Evolutionary conservation across 345 rosid genomes (phyloP).

Genomic region (Pelargonium nanum): DNA sequence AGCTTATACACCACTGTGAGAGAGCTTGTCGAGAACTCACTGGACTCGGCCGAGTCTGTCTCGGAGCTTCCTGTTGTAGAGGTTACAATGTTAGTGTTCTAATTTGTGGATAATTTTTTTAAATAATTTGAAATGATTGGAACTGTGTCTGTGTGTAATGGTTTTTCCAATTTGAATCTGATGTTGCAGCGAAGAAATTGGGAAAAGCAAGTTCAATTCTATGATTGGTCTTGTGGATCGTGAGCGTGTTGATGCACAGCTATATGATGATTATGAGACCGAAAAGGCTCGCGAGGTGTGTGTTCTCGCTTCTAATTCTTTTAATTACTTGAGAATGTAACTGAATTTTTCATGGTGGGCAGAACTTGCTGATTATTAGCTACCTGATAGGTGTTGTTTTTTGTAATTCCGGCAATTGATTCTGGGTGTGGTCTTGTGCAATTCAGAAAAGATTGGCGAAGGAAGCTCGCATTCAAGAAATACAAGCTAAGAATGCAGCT

Average conservation of each 20-base stretch:
- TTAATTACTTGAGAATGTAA: not conserved
- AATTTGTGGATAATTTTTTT: not conserved
- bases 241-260: constrained; percentile 68
- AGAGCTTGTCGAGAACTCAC: constrained; percentile 88
- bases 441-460: constrained; percentile 80
- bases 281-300: constrained; percentile 84
- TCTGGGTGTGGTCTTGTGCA: constrained; percentile 2
- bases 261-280: constrained; percentile 88
- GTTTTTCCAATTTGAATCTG: constrained; percentile 5
- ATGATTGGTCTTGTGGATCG: constrained; percentile 91
- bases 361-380: not conserved
- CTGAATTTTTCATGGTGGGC: not conserved
- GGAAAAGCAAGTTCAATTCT: constrained; percentile 72
- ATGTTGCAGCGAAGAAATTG: constrained; percentile 77
- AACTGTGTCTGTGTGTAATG: not conserved
- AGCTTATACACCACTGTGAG: constrained; percentile 81
- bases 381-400: too few relatives aligned
- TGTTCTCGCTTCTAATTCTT: constrained; percentile 7
- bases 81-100: constrained; percentile 55
- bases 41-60: constrained; percentile 88
- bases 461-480: constrained; percentile 75
- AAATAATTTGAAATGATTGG: not conserved
- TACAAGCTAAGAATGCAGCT: constrained; percentile 70
- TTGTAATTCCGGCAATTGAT: not conserved
- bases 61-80: constrained; percentile 85